Percentiles rank a stretch among this genome's conserved stretches.
phyloP scores from a whole-genome alignment of 2,329 filamentous ascomycete genomes.

The Thermothelomyces thermophilus region DNA sequence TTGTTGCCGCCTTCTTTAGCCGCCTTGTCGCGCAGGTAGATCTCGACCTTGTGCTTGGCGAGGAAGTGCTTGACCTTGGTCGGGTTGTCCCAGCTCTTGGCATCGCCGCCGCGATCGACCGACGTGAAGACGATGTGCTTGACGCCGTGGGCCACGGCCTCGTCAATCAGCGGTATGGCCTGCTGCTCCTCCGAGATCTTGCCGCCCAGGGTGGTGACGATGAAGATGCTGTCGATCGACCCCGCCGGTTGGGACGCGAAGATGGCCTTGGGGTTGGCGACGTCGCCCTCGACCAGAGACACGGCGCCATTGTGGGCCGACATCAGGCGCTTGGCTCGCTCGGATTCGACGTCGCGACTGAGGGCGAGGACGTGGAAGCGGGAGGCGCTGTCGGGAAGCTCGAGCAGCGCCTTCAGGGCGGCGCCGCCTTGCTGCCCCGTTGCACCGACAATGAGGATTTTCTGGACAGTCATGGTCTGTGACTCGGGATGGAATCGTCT shows the following conservation, averaged over 20 bases:
- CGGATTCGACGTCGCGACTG: constrained; percentile 22
- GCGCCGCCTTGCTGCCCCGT: constrained; percentile 33
- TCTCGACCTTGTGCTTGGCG: constrained; percentile 53
- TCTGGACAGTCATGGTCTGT: constrained; percentile 19
- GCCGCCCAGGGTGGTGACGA: constrained; percentile 28
- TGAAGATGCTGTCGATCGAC: constrained; percentile 30
- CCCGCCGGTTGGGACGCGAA: constrained; percentile 28
- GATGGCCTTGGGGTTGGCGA: constrained; percentile 28
- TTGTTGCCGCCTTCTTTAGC: constrained; percentile 16
- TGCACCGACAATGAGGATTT: constrained; percentile 33
- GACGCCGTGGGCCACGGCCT: constrained; percentile 29
- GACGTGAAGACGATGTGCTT: constrained; percentile 28
- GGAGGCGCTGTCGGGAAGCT: constrained; percentile 18
- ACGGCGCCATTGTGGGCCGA: constrained; percentile 30
- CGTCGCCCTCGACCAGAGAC: constrained; percentile 32
- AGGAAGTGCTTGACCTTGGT: constrained; percentile 27
- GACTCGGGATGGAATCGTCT: neutral
- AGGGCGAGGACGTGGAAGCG: constrained; percentile 23
- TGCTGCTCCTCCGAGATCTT: constrained; percentile 31
- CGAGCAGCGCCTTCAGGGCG: constrained; percentile 25
- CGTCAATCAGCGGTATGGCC: constrained; percentile 31
- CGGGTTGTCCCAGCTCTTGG: constrained; percentile 25
- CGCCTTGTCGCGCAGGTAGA: constrained; percentile 42
- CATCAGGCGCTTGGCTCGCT: constrained; percentile 32
- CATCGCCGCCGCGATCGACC: constrained; percentile 30